Base-by-base conservation (phyloP, 2,329 filamentous ascomycete species). In the Elsinoe batatas region DNA sequence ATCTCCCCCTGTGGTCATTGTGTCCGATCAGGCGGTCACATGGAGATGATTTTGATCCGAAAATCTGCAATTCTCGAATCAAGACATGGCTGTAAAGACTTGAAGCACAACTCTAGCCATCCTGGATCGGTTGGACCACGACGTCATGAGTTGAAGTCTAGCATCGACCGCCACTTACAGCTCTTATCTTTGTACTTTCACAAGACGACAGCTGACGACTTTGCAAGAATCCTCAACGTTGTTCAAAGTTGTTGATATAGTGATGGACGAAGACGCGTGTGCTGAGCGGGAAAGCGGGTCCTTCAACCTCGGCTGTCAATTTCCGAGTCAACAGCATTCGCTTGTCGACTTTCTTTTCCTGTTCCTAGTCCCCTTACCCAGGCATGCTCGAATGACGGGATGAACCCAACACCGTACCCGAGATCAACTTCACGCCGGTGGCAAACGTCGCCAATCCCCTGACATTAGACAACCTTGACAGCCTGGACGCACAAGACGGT, bases 391-490 rank as follows among this genome's bases (percentile, higher is more conserved):
- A 44, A 26, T 5, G 26, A n/a, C 5, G n/a, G 40, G 10, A 26
- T 44, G 40, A 44, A 30, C 40, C 62, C 7, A 67, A 76, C 60
- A 71, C 69, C 0, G 64, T 66, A 11, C 72, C 74, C 0, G 59
- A 68, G 26, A 71, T 65, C 60, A 57, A 57, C 49, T 54, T 47
- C 35, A 64, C 64, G 6, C 58, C 62, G 12, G 64, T 72, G 10
- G 22, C 62, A 3, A 58, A 61, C 17, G 65, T 61, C 2, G 68
- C 72, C 1, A 65, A 63, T 8, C 70, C 73, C 7, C 63, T 75
- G 10, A 69, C 67, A 1, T 63, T 74, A 0, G 66, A 71, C 56
- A 76, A 73, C 53, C 60, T 77, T n/a, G 65, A 72, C 57, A 57
- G 65, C n/a, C 67, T 77, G 20, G 71, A 72, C 59, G 57, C 46